These are phyloP conservation scores for Lonicera japonica DNA, from an alignment of 129 eudicot species.

Conservation along the genomic window DNA sequence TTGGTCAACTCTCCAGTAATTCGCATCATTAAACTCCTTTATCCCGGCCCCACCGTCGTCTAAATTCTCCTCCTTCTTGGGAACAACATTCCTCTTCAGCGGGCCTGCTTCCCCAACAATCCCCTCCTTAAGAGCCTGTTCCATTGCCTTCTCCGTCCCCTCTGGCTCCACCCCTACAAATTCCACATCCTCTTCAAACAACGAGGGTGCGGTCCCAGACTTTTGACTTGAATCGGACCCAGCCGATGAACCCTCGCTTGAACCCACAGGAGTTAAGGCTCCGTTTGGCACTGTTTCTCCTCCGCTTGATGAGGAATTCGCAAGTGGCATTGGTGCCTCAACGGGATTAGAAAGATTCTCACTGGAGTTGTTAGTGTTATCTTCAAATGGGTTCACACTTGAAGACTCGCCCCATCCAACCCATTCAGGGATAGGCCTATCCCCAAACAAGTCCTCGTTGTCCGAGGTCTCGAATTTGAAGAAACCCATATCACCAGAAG, in stretches of 20 bases:
- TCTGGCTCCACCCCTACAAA: slow-evolving; percentile 86
- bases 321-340: slow-evolving; percentile 10
- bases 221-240: slow-evolving; percentile 33
- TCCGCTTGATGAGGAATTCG: slow-evolving; percentile 27
- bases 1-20: slow-evolving; percentile 84
- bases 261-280: slow-evolving; percentile 17
- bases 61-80: slow-evolving; percentile 38
- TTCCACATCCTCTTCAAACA: slow-evolving; percentile 93
- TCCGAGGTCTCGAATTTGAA: slow-evolving; percentile 43
- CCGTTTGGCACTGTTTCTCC: slow-evolving; percentile 55
- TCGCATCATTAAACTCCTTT: slow-evolving; percentile 67
- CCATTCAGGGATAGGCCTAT: slow-evolving; percentile 74
- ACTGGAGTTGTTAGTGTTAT: slow-evolving; percentile 13
- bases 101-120: slow-evolving; percentile 89
- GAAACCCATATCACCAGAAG: slow-evolving; percentile 28
- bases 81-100: slow-evolving; percentile 31
- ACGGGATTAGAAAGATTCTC: slow-evolving; percentile 16
- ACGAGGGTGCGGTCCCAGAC: slow-evolving; percentile 35
- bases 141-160: slow-evolving; percentile 85
- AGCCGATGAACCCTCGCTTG: slow-evolving; percentile 13
- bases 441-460: slow-evolving; percentile 62
- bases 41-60: slow-evolving; percentile 39
- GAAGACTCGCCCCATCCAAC: slow-evolving; percentile 67
- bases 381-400: slow-evolving; percentile 64
- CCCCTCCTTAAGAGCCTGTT: slow-evolving; percentile 75